A percentile compares a stretch with the other conserved stretches of the same genome.
Evolutionary conservation across 2,329 filamentous ascomycete genomes (phyloP).

Genomic region (Colletotrichum spinosum): DNA sequence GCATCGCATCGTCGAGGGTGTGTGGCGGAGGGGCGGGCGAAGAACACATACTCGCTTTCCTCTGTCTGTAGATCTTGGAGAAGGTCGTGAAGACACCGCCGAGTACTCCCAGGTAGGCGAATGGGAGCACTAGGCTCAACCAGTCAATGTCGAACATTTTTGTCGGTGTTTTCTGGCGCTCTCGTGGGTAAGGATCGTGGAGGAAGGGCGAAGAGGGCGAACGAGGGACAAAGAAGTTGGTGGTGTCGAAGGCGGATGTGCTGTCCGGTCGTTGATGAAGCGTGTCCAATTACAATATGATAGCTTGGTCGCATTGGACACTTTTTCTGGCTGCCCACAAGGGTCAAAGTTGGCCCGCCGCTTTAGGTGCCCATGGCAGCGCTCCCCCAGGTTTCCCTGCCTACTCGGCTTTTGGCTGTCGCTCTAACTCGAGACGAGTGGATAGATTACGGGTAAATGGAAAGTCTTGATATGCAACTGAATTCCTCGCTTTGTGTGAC

Average conservation of each 20-base stretch:
- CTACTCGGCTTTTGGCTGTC: background rate
- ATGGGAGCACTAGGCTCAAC: constrained; percentile 85
- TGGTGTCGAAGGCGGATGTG: constrained; percentile 24
- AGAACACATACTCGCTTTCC: constrained; percentile 78
- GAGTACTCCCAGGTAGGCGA: constrained; percentile 90
- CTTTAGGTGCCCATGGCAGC: constrained; percentile 13
- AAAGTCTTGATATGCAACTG: no score
- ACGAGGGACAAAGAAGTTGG: constrained; percentile 34
- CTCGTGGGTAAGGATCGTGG: constrained; percentile 32
- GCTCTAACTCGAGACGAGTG: background rate
- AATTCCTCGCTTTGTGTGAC: no score
- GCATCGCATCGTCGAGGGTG: background rate
- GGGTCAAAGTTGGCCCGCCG: constrained; percentile 32
- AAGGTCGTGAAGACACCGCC: constrained; percentile 91
- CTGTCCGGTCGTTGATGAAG: constrained; percentile 30
- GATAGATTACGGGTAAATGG: no score
- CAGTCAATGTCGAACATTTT: constrained; percentile 72
- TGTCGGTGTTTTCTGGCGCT: constrained; percentile 33
- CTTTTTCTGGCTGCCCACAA: constrained; percentile 33
- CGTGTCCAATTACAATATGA: constrained; percentile 38
- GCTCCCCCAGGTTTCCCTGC: background rate
- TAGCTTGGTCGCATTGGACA: constrained; percentile 37
- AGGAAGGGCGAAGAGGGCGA: constrained; percentile 17
- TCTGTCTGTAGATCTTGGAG: constrained; percentile 90
- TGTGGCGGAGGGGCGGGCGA: background rate